Conservation (phyloP, 805 yeast species). For the Zygotorulaspora florentina region DNA sequence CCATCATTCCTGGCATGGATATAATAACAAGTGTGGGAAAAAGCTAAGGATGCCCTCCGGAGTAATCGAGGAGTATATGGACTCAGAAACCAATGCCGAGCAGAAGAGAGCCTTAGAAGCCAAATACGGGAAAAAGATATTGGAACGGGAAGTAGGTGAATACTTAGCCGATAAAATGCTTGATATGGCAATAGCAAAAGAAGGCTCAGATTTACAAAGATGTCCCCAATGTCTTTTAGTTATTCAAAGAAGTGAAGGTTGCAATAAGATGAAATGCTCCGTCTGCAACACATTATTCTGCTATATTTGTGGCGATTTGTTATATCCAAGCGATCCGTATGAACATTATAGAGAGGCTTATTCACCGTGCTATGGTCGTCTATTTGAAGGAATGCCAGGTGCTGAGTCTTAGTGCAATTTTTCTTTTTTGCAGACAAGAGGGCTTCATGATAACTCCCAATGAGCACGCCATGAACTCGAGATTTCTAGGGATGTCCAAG, state of each 20-base stretch:
- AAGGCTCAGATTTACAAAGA: conserved; percentile 40
- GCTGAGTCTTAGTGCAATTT: conserved; percentile 15
- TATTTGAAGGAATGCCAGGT: conserved; percentile 52
- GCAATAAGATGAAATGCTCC: conserved; percentile 58
- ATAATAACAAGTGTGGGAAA: conserved; percentile 42
- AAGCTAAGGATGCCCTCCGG: conserved; percentile 29
- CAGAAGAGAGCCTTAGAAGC: conserved; percentile 36
- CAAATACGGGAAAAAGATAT: conserved; percentile 43
- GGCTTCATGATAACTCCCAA: no score
- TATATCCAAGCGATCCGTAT: conserved; percentile 45
- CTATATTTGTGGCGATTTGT: conserved; percentile 46
- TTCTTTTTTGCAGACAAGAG: no score
- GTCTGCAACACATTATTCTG: conserved; percentile 50
- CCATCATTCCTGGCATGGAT: conserved; percentile 59
- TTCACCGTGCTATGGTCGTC: conserved; percentile 44
- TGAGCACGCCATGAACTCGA: no score
- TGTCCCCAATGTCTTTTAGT: conserved; percentile 53
- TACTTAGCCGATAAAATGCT: conserved; percentile 46
- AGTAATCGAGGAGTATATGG: conserved; percentile 37
- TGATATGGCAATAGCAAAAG: conserved; percentile 40
- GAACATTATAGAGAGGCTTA: conserved; percentile 44
- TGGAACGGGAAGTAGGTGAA: conserved; percentile 43
- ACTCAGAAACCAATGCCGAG: conserved; percentile 29
- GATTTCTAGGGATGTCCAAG: no score
- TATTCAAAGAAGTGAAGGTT: conserved; percentile 56